Base-by-base conservation (phyloP, 2,329 filamentous ascomycete genomes). In the Colletotrichum shisoi region DNA sequence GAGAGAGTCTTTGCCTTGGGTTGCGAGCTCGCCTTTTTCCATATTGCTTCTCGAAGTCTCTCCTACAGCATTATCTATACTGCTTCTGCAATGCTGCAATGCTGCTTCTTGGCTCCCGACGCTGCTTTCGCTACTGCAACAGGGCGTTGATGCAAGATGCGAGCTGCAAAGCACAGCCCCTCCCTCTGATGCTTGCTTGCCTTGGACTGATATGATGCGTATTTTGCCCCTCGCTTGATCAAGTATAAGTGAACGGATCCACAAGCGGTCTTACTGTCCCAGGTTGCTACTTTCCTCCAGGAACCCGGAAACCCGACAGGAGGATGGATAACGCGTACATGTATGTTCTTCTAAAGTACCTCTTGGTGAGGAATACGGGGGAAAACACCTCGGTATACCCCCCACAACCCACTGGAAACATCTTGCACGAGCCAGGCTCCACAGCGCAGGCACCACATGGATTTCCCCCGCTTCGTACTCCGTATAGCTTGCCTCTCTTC, bases 371-470 rank as follows among this genome's bases (percentile, higher is more conserved):
- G 8, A 31, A 24, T 13, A 17, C 7, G 13, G 12, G 31, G 27
- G 19, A 5, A 13, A 8, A 40, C 39, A 62, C 63, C 49, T 40
- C 34, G n/a, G 17, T 57, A n/a, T 27, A 45, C 40, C 48, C 49
- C 62, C 49, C 40, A 61, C 37, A 54, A 62, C 31, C 49, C 42
- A 64, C 54, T 67, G 64, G 64, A 67, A 67, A 67, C 64, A 49
- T 59, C 61, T 67, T 61, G 61, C 61, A 67, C 61, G 34, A 56
- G 65, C 56, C 49, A 31, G 19, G 24, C 27, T 19, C 48, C 27
- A 39, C 51, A 39, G 37, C 27, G 59, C 17, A 49, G 53, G 54
- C 42, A 40, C 45, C 31, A 42, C 48, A 46, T 21, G 21, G 46
- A 40, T 67, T 64, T 67, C 51, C 62, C 56, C 49, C 21, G 1